Percentiles rank a stretch among this genome's conserved stretches.
Conservation (phyloP, 148 eudicot species). For the Beta vulgaris region DNA sequence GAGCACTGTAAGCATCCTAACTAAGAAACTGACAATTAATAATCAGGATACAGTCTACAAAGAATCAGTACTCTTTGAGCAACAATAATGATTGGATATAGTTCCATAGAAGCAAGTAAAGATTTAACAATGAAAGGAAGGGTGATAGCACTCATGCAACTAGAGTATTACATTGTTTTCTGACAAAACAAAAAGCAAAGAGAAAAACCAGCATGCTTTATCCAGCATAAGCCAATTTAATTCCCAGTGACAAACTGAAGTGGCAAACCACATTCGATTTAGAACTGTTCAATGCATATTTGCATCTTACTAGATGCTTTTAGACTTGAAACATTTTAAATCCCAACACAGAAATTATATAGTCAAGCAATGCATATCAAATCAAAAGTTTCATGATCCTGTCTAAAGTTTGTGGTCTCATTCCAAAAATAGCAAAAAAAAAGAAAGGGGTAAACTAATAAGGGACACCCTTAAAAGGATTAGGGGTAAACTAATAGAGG, state of each 20-base stretch:
- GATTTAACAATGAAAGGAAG: no score
- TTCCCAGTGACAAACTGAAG: no score
- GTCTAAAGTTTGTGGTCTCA: no score
- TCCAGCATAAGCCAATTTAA: neutral
- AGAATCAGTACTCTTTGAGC: neutral
- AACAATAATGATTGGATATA: neutral
- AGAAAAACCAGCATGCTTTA: neutral
- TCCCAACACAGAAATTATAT: neutral
- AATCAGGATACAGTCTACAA: neutral
- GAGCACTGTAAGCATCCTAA: constrained; percentile 9
- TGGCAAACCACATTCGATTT: neutral
- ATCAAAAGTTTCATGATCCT: neutral
- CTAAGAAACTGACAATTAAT: neutral
- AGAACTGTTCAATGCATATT: neutral
- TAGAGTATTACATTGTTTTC: neutral
- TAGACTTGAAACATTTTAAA: neutral
- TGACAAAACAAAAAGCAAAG: no score
- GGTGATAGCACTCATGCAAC: neutral
- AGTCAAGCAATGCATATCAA: neutral
- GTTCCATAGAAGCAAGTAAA: neutral
- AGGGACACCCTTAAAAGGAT: no score
- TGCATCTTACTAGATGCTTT: neutral
- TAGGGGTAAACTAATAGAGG: no score
- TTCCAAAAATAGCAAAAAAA: no score
- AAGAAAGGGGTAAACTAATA: no score